Conservation (phyloP, 805 yeast genomes). For the Naumovozyma castellii region DNA sequence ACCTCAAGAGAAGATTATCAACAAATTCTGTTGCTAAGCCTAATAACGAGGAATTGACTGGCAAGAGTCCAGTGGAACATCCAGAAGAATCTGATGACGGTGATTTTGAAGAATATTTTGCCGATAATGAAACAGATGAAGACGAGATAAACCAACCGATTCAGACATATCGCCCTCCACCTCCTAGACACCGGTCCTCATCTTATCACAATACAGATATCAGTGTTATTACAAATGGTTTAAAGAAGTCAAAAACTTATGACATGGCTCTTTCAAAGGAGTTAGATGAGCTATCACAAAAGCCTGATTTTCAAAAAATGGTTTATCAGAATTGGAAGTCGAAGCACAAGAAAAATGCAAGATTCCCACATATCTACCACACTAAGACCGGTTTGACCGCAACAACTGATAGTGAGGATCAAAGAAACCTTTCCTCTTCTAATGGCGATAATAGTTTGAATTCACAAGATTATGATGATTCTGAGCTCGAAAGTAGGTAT, state of each 20-base stretch:
- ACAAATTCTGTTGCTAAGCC: conserved; percentile 11
- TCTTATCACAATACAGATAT: background rate
- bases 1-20: conserved; percentile 15
- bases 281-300: conserved; percentile 21
- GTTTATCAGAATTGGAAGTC: conserved; percentile 28
- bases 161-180: background rate
- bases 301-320: conserved; percentile 43
- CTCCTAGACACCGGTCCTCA: background rate
- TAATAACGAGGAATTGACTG: background rate
- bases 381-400: background rate
- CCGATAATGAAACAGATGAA: conserved; percentile 23
- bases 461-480: background rate
- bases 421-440: background rate
- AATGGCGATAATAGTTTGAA: background rate
- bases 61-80: conserved; percentile 1
- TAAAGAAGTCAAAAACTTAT: conserved; percentile 37
- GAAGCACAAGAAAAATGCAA: conserved; percentile 22
- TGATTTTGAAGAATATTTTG: conserved; percentile 17
- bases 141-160: conserved; percentile 12
- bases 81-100: conserved; percentile 3
- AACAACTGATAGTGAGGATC: conserved; percentile 3
- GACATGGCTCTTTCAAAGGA: conserved; percentile 29
- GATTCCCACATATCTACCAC: conserved; percentile 2
- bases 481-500: background rate
- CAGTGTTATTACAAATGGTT: background rate